Conservation (phyloP, 768 basidiomycete genomes). For the Vararia minispora region DNA sequence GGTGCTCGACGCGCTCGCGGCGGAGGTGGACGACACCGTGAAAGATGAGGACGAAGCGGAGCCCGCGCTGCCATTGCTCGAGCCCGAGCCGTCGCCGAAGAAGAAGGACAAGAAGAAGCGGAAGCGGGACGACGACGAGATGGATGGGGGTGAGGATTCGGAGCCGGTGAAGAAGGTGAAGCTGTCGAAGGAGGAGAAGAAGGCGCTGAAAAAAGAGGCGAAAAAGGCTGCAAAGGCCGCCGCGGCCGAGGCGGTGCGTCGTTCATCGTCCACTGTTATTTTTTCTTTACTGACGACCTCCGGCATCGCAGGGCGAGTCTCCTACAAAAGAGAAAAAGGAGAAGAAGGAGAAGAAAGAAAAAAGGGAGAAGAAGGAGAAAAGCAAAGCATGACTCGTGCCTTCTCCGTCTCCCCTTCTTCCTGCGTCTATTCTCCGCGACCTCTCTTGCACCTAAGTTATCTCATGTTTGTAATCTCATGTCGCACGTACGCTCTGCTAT, state of each 20-base stretch:
- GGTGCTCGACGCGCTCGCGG: constrained; percentile 67
- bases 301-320: constrained; percentile 21
- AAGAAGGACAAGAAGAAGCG: constrained; percentile 48
- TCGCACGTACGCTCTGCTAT: background rate
- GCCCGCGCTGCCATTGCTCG: constrained; percentile 47
- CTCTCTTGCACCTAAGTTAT: constrained; percentile 9
- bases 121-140: constrained; percentile 56
- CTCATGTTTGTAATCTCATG: constrained; percentile 6
- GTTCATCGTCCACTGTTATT: constrained; percentile 1
- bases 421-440: constrained; percentile 1
- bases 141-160: constrained; percentile 34
- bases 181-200: constrained; percentile 78
- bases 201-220: constrained; percentile 68
- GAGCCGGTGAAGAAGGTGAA: constrained; percentile 60
- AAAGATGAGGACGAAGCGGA: constrained; percentile 39
- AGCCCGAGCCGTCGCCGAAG: constrained; percentile 34
- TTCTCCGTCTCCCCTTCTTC: constrained; percentile 3
- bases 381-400: constrained; percentile 24
- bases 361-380: constrained; percentile 51
- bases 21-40: constrained; percentile 55
- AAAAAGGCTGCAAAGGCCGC: constrained; percentile 49
- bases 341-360: constrained; percentile 31
- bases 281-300: background rate
- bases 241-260: constrained; percentile 30
- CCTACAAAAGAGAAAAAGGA: constrained; percentile 28